Evolutionary conservation across 441 rosid species (phyloP), one percentile per base, ranked within the genome.

Genomic region (Sinapis alba): DNA sequence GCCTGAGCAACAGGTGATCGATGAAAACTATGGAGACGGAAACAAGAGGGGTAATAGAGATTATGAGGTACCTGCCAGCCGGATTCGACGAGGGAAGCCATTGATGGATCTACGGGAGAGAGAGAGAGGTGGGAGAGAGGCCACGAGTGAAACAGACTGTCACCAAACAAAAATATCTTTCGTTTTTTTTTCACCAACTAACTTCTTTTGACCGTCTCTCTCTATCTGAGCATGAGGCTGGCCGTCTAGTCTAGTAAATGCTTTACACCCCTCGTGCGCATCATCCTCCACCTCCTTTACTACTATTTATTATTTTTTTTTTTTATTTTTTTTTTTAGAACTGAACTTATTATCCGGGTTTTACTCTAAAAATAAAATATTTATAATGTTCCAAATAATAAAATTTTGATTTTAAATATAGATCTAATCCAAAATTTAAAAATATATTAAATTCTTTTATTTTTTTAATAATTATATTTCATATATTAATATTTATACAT

Each of bases 41-140:
- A 6, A 4, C 11, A 30, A 30, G 20, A 43, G n/a, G 34, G 27
- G 36, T 36, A 41, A 56, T 1, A n/a, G 18, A 51, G 60, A 23
- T 21, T 45, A 30, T 59, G 21, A 16, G 11, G 56, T 89, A 94
- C 99, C 97, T 74, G 96, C 99, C 99, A 94, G 62, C 88, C 84
- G 60, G 96, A 88, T 80, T 92, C 93, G 74, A 92, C 65, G 77
- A 86, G 27, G 79, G 86, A 84, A 75, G 87, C 89, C 92, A 88
- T 88, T 53, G 69, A 38, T 78, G 77, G 81, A 78, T 72, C 81
- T 66, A 18, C 16, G 24, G 32, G 68, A 61, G 41, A 0, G 28
- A 3, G 20, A 30, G 67, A 62, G 72, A 32, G 74, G 78, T 70
- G 16, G 65, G 34, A 47, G 78, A 68, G 82, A 53, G 50, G 71